phyloP scores from a whole-genome alignment of 179 eudicot genomes.

The Beta macrorhiza region DNA sequence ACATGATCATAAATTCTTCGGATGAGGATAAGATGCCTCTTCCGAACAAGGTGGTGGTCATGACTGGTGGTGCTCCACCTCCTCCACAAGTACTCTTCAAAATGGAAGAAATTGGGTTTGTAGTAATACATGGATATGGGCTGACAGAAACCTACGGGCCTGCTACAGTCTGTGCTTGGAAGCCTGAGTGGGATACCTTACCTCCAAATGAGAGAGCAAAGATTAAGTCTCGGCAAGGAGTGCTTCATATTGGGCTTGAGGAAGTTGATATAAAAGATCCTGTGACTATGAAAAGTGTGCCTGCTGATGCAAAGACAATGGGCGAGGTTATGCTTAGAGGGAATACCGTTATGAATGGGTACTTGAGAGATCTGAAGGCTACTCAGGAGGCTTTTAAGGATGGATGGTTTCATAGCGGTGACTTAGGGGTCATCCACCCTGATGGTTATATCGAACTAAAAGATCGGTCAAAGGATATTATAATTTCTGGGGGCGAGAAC shows the following conservation, averaged over 20 bases:
- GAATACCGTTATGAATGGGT: slow-evolving; percentile 80
- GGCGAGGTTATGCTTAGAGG: slow-evolving; percentile 91
- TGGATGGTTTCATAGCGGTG: slow-evolving; percentile 79
- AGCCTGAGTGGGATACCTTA: slow-evolving; percentile 70
- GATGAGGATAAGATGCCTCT: slow-evolving; percentile 40
- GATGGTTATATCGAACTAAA: slow-evolving; percentile 74
- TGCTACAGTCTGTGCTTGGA: slow-evolving; percentile 70
- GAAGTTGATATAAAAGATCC: slow-evolving; percentile 72
- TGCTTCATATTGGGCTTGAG: slow-evolving; percentile 55
- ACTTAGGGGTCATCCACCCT: slow-evolving; percentile 65
- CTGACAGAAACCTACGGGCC: slow-evolving; percentile 84
- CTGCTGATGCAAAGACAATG: slow-evolving; percentile 69
- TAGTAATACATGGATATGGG: slow-evolving; percentile 67
- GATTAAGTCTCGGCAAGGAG: slow-evolving; percentile 71
- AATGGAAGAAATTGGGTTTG: slow-evolving; percentile 73
- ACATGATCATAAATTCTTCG: slow-evolving; percentile 60
- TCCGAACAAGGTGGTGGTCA: slow-evolving; percentile 47
- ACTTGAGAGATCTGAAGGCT: slow-evolving; percentile 52
- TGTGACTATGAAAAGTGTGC: slow-evolving; percentile 61
- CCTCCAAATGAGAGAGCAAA: slow-evolving; percentile 43
- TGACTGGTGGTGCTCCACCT: slow-evolving; percentile 83
- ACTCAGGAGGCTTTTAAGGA: slow-evolving; percentile 62
- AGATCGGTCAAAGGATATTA: slow-evolving; percentile 74
- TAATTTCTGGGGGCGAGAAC: slow-evolving; percentile 86
- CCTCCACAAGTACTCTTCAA: slow-evolving; percentile 52